Base-by-base conservation (phyloP, 345 rosid species). In the Salix exigua region DNA sequence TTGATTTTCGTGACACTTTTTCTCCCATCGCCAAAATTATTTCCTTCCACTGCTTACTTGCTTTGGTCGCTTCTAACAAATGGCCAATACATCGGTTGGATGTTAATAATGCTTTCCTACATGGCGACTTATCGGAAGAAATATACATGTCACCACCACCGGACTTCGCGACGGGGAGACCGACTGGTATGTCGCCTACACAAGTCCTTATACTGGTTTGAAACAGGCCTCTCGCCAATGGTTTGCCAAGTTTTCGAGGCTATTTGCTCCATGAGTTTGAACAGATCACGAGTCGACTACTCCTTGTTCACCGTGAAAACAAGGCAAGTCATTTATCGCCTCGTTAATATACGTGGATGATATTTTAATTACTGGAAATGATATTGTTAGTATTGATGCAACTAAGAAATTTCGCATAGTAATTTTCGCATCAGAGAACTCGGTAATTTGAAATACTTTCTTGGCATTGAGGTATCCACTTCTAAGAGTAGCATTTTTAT, bases 361-460 rank as follows among this genome's bases (percentile, higher is more conserved):
- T 48, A 71, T 53, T 26, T 35, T 71, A n/a, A 40, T 68, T 38
- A 68, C 72, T 33, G 50, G 72, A 37, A 68, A 68, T 68, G 72
- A 68, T 44, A n/a, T 51, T 68, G 1, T 4, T 37, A 68, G 53
- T n/a, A 68, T 68, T 30, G 53, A 25, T 68, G 72, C 37, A 30
- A 38, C 40, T 6, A 68, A 68, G 26, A 68, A 1, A 1, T 68
- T 37, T 26, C 42, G 53, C 28, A 68, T 40, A 40, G 16, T 10
- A 8, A 38, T 16, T 37, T 68, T 68, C 30, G 16, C 21, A 48
- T 68, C 51, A 68, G 42, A 68, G 72, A 68, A n/a, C 72, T 68
- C 12, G 72, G 53, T 38, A 28, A 37, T 12, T 68, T 68, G 51
- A 68, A 68, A 42, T 68, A 68, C 11, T 68, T 68, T 23, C 38